Percentiles rank a stretch among this genome's conserved stretches.
These are phyloP conservation scores for Annulohypoxylon nitens DNA, from an alignment of 495 filamentous ascomycete genomes.

Conservation along the genomic window DNA sequence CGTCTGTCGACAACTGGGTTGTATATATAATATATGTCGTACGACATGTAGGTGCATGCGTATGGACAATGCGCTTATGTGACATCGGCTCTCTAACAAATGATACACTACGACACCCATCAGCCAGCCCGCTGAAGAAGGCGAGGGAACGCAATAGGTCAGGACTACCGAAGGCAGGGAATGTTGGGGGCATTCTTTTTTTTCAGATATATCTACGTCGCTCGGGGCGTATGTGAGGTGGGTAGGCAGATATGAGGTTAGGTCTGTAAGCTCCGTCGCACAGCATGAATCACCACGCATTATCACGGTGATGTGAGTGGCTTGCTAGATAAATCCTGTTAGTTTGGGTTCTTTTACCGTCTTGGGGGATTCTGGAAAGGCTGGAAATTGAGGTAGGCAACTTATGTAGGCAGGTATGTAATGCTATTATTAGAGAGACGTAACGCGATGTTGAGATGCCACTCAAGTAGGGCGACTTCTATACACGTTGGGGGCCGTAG, in stretches of 20 bases:
- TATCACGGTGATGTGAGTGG: constrained; percentile 8
- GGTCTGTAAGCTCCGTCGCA: constrained; percentile 19
- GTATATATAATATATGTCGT: neutral
- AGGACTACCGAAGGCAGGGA: neutral
- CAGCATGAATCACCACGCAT: constrained; percentile 37
- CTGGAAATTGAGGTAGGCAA: neutral
- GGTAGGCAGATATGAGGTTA: neutral
- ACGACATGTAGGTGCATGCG: neutral
- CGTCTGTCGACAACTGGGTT: neutral
- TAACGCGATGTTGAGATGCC: neutral
- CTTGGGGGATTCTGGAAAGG: neutral
- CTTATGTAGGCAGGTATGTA: neutral
- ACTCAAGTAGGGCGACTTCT: neutral
- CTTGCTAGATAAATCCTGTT: neutral
- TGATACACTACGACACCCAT: neutral
- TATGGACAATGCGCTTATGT: neutral
- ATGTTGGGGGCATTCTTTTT: neutral
- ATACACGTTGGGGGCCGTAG: constrained; percentile 13
- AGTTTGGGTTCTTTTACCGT: neutral
- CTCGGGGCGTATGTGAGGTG: neutral
- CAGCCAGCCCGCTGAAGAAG: neutral
- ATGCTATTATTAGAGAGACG: neutral
- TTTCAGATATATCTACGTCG: neutral
- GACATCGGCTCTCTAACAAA: neutral
- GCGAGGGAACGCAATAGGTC: neutral